Conservation (phyloP, 2,329 filamentous ascomycete species). For the Ascocoryne sarcoides region DNA sequence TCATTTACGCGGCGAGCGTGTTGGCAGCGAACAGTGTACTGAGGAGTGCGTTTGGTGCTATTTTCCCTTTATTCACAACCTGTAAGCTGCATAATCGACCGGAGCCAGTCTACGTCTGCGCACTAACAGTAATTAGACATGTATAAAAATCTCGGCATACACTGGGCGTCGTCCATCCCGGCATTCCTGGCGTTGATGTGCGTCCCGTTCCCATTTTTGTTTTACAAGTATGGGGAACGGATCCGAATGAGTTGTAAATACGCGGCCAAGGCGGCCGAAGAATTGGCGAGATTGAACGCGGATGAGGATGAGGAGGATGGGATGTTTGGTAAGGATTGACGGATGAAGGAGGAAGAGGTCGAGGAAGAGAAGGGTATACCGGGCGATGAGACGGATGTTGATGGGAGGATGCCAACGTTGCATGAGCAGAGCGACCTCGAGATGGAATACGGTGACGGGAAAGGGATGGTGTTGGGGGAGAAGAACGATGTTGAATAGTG, state of each 20-base stretch:
- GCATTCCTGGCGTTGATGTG: constrained; percentile 66
- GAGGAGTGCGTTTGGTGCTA: constrained; percentile 59
- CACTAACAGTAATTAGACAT: constrained; percentile 24
- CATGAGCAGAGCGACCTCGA: too few species aligned
- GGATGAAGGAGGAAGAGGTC: not conserved
- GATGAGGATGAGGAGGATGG: not conserved
- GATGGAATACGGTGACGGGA: too few species aligned
- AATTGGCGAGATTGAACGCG: constrained; percentile 6
- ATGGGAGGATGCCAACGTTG: too few species aligned
- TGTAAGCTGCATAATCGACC: constrained; percentile 30
- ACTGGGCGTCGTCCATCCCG: constrained; percentile 67
- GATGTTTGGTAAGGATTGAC: not conserved
- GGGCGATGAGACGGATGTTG: too few species aligned
- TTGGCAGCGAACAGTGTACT: constrained; percentile 65
- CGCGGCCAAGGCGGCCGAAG: constrained; percentile 51
- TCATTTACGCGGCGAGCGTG: constrained; percentile 68
- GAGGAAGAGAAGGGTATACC: not conserved
- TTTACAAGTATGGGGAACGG: constrained; percentile 59
- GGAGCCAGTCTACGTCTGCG: too few species aligned
- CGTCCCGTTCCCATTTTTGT: constrained; percentile 66
- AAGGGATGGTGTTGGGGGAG: too few species aligned
- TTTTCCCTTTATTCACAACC: constrained; percentile 64
- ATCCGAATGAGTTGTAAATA: constrained; percentile 64
- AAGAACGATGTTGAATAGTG: too few species aligned
- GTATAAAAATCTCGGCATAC: constrained; percentile 50